These are phyloP conservation scores for Venturiaceae sp. DNA, from an alignment of 2,329 filamentous ascomycete genomes.

Conservation along the genomic window DNA sequence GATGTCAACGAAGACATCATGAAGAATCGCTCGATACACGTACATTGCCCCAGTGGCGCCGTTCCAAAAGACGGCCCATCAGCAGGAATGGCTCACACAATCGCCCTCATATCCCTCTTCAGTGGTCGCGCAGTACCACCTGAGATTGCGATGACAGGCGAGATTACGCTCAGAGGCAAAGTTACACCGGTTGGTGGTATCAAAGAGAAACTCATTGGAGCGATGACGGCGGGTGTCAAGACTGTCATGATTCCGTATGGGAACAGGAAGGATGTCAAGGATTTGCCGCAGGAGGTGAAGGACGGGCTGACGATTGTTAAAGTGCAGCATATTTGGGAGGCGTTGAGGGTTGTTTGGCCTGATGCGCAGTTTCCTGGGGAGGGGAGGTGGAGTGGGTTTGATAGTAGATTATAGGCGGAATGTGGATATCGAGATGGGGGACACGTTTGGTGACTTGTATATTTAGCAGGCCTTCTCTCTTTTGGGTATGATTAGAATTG, in stretches of 20 bases:
- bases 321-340: slow-evolving; percentile 93
- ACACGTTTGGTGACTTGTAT: too few relatives aligned
- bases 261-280: slow-evolving; percentile 86
- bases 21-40: slow-evolving; percentile 87
- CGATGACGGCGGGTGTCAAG: slow-evolving; percentile 86
- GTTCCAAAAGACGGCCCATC: slow-evolving; percentile 84
- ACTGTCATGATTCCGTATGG: slow-evolving; percentile 79
- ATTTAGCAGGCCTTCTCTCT: too few relatives aligned
- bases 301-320: slow-evolving; percentile 80
- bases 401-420: too few relatives aligned
- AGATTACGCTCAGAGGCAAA: slow-evolving; percentile 71
- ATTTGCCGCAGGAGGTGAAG: slow-evolving; percentile 82
- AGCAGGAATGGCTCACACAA: slow-evolving; percentile 86
- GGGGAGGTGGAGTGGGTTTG: slow-evolving; percentile 57
- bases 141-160: slow-evolving; percentile 87
- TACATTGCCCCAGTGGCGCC: slow-evolving; percentile 89
- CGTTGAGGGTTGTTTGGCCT: slow-evolving; percentile 84
- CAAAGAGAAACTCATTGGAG: slow-evolving; percentile 97
- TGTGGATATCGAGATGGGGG: too few relatives aligned
- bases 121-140: slow-evolving; percentile 77
- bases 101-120: slow-evolving; percentile 87
- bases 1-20: slow-evolving; percentile 85
- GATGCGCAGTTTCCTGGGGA: slow-evolving; percentile 76
- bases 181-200: slow-evolving; percentile 94
- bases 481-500: too few relatives aligned